phyloP scores from a whole-genome alignment of 2,329 filamentous ascomycete genomes.

The Colletotrichum scovillei region DNA sequence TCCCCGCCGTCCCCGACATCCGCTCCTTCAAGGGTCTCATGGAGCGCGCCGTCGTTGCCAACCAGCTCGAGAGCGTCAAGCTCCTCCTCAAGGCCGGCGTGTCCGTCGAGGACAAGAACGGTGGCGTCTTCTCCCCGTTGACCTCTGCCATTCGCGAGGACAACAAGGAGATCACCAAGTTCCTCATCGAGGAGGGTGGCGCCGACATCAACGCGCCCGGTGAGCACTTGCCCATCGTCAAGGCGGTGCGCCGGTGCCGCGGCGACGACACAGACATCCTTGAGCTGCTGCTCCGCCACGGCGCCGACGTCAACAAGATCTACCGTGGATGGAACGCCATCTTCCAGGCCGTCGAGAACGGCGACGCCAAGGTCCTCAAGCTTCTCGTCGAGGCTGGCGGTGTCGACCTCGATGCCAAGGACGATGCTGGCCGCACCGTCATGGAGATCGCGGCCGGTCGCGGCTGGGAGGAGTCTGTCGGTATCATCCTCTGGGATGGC shows the following conservation, averaged over 20 bases:
- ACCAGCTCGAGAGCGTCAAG: constrained; percentile 75
- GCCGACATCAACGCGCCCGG: constrained; percentile 76
- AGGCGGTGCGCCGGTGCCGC: constrained; percentile 70
- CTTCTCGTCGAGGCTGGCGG: constrained; percentile 61
- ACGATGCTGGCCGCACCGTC: constrained; percentile 66
- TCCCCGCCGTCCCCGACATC: constrained; percentile 67
- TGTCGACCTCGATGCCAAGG: constrained; percentile 62
- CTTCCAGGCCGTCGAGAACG: constrained; percentile 74
- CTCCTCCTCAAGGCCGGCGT: constrained; percentile 73
- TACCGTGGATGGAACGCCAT: constrained; percentile 75
- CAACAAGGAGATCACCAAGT: constrained; percentile 69
- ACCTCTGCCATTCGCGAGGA: constrained; percentile 75
- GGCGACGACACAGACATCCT: constrained; percentile 69
- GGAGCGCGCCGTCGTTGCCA: constrained; percentile 74
- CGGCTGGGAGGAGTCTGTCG: constrained; percentile 68
- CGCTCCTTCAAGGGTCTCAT: constrained; percentile 74
- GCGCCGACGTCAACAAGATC: constrained; percentile 75
- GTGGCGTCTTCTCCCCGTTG: constrained; percentile 77
- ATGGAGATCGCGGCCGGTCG: constrained; percentile 68
- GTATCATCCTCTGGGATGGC: constrained; percentile 50
- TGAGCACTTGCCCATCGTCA: constrained; percentile 78
- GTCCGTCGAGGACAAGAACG: constrained; percentile 77
- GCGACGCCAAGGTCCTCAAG: constrained; percentile 64
- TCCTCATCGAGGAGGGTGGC: constrained; percentile 69
- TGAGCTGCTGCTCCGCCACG: constrained; percentile 70